A percentile compares a stretch with the other conserved stretches of the same genome.
Evolutionary conservation across 768 basidiomycete genomes (phyloP).

Genomic region (Leccinellum albellum): DNA sequence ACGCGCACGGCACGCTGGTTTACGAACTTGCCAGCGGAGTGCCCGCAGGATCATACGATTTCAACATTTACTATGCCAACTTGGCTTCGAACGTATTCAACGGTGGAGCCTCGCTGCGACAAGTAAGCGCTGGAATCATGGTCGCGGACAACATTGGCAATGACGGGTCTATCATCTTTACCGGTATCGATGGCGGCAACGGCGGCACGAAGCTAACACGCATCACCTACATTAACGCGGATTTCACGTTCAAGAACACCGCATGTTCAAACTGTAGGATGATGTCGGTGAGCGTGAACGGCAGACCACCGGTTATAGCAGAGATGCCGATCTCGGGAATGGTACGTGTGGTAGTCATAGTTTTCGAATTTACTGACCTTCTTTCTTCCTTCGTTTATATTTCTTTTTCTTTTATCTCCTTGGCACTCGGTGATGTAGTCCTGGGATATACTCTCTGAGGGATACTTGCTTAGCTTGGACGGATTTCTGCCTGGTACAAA

Average conservation of each 20-base stretch:
- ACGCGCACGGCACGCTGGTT: constrained; percentile 5
- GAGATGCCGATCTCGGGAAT: constrained; percentile 7
- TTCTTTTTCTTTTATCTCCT: background rate
- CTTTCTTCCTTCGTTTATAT: background rate
- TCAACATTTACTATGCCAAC: background rate
- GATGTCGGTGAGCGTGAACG: constrained; percentile 5
- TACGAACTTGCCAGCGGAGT: background rate
- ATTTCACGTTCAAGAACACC: constrained; percentile 4
- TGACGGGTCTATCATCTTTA: constrained; percentile 1
- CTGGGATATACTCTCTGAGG: background rate
- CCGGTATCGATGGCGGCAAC: constrained; percentile 5
- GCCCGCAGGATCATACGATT: background rate
- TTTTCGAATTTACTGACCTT: background rate
- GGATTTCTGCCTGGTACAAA: background rate
- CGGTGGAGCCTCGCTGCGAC: background rate
- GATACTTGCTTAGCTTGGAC: background rate
- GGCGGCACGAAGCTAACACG: constrained; percentile 1
- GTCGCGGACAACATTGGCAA: background rate
- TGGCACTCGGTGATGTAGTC: background rate
- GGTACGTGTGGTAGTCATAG: background rate
- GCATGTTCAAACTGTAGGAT: constrained; percentile 5
- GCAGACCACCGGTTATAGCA: background rate
- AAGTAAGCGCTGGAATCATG: background rate
- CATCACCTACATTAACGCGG: constrained; percentile 8
- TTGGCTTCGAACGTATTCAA: background rate